Base-by-base conservation (phyloP, 805 yeast species). In the Isabelozyma heimii region DNA sequence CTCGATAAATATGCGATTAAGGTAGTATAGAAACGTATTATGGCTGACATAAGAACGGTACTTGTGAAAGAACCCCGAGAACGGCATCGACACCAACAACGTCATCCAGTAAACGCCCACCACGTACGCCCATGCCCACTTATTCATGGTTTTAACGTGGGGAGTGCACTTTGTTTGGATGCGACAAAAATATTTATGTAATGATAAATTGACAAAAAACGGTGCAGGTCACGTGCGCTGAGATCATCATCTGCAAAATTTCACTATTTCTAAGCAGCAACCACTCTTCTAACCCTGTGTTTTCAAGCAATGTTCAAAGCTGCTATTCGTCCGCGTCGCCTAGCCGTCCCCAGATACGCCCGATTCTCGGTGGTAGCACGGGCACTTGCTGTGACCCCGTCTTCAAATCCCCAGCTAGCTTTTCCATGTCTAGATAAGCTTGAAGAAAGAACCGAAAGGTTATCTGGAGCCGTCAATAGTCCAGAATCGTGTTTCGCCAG, bases 371-470 rank as follows among this genome's bases (percentile, higher is more conserved):
- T 30, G 35, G 35, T 13, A 9, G 10, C 35, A 13, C 35, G 35
- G 35, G 10, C n/a, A 13, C 35, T 30, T 10, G 35, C 35, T 30
- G 35, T 30, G 35, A 13, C 35, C n/a, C 35, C 35, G n/a, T 30
- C 35, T n/a, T 74, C 85, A 4, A 84, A 83, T 54, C 87, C 89
- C 1, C 89, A 80, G 50, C 70, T 87, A 75, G 66, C 84, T 2
- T 91, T 91, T 63, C 97, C 97, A 5, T 91, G 97, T 65, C 72
- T 91, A 35, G 97, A 91, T 66, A 83, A 78, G 56, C 71, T 85
- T 20, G 96, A 90, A 55, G 72, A 75, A 47, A 79, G 82, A 54
- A 75, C 76, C 1, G 72, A 75, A 42, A 57, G 56, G 33, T 54
- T 72, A 43, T 58, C 62, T 13, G 57, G 53, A 35, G 58, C 56